phyloP scores from a whole-genome alignment of 805 yeast species.

The Lipomyces lipofer region DNA sequence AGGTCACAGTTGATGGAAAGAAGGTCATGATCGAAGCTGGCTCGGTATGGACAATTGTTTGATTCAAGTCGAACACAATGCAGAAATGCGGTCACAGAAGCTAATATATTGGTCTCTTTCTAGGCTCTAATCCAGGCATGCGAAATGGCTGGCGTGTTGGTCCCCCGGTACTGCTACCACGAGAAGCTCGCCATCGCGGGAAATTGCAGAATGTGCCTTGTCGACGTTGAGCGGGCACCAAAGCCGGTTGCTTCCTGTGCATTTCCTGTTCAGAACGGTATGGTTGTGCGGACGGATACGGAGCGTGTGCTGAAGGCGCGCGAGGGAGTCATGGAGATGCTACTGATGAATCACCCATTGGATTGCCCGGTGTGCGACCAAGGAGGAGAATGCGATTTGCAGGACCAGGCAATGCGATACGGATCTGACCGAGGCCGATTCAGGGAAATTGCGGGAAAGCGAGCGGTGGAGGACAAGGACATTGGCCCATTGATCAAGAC shows the following conservation, averaged over 20 bases:
- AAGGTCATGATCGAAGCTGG: conserved; percentile 81
- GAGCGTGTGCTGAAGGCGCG: conserved; percentile 79
- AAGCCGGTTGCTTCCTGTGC: conserved; percentile 90
- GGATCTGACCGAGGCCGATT: conserved; percentile 88
- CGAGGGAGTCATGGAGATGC: conserved; percentile 88
- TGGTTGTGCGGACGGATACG: conserved; percentile 78
- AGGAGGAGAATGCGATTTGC: conserved; percentile 92
- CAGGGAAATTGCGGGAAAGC: conserved; percentile 75
- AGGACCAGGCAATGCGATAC: conserved; percentile 77
- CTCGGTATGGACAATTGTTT: conserved; percentile 40
- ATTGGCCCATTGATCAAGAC: conserved; percentile 88
- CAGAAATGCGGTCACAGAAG: not conserved
- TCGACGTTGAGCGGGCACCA: conserved; percentile 85
- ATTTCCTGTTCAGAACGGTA: conserved; percentile 86
- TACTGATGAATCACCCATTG: conserved; percentile 83
- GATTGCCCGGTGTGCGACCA: conserved; percentile 94
- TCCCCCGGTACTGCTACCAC: conserved; percentile 89
- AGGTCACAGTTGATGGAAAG: conserved; percentile 62
- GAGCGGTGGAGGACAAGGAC: conserved; percentile 89
- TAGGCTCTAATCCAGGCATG: conserved; percentile 83
- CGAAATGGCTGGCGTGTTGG: conserved; percentile 83
- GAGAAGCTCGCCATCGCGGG: conserved; percentile 90
- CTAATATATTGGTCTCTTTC: not conserved
- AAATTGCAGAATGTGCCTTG: conserved; percentile 90
- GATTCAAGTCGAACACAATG: not conserved